phyloP scores from a whole-genome alignment of 805 yeast genomes.

The Dipodascopsis uninucleata region DNA sequence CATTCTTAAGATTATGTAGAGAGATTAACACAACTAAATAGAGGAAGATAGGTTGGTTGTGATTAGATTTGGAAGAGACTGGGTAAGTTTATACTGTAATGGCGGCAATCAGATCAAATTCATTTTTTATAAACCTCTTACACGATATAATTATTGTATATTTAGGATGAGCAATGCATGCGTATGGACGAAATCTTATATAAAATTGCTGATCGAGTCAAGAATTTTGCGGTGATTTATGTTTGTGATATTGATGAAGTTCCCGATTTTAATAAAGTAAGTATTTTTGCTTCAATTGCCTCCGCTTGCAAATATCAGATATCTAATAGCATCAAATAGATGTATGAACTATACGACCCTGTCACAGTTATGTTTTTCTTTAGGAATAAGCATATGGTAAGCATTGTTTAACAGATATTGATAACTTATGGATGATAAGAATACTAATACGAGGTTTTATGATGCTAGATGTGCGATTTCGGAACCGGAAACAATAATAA shows the following conservation, averaged over 20 bases:
- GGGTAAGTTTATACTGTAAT: slow-evolving; percentile 28
- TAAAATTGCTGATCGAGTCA: slow-evolving; percentile 74
- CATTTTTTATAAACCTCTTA: neutral
- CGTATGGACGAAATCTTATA: slow-evolving; percentile 83
- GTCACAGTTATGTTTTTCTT: slow-evolving; percentile 90
- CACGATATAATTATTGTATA: too few species aligned
- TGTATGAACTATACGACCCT: slow-evolving; percentile 89
- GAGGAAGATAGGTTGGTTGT: slow-evolving; percentile 88
- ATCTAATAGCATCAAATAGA: too few species aligned
- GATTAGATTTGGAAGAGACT: slow-evolving; percentile 80
- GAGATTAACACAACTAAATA: slow-evolving; percentile 5
- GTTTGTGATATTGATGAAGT: slow-evolving; percentile 86
- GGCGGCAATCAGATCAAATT: neutral
- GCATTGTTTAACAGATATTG: neutral
- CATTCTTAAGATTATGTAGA: neutral
- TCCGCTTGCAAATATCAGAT: slow-evolving; percentile 20
- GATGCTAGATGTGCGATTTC: slow-evolving; percentile 78
- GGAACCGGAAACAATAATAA: slow-evolving; percentile 98
- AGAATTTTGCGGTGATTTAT: slow-evolving; percentile 83
- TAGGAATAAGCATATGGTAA: slow-evolving; percentile 48
- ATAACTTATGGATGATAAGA: slow-evolving; percentile 3
- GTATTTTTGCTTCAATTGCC: neutral
- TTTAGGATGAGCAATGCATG: slow-evolving; percentile 68
- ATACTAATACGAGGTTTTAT: neutral
- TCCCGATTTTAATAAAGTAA: slow-evolving; percentile 66